Conservation (phyloP, 2,329 filamentous ascomycete species). For the Bipolaris oryzae region DNA sequence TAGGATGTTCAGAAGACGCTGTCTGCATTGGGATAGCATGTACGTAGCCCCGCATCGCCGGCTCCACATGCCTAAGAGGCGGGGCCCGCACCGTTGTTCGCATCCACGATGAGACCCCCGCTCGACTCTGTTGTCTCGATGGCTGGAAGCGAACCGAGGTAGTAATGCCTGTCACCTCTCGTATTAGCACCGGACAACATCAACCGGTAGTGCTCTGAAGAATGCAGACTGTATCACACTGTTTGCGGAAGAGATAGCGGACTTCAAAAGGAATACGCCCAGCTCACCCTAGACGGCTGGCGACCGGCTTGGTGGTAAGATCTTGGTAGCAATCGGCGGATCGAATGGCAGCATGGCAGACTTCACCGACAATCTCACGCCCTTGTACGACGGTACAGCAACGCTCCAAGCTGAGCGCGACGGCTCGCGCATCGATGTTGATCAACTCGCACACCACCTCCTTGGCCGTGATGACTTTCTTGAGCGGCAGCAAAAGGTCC, state of each 20-base stretch:
- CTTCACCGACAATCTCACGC: conserved; percentile 58
- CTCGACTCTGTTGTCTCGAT: neutral
- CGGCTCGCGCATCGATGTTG: conserved; percentile 52
- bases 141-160: conserved; percentile 20
- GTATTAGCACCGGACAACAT: conserved; percentile 15
- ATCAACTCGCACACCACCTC: conserved; percentile 56
- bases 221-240: conserved; percentile 10
- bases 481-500: conserved; percentile 54
- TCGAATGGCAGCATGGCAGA: conserved; percentile 50
- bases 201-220: neutral
- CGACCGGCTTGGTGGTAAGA: conserved; percentile 5
- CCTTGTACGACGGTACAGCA: conserved; percentile 54
- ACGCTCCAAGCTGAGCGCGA: conserved; percentile 55
- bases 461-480: conserved; percentile 57
- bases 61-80: conserved; percentile 2
- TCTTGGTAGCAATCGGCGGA: neutral
- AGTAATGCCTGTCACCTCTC: conserved; percentile 7
- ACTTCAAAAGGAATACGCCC: neutral
- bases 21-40: conserved; percentile 20
- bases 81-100: conserved; percentile 18
- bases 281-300: conserved; percentile 9
- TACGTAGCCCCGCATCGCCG: conserved; percentile 17
- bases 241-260: neutral
- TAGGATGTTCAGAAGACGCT: conserved; percentile 1
- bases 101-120: conserved; percentile 9